phyloP scores from a whole-genome alignment of 768 basidiomycete species.

The Rhodocollybia butyracea region DNA sequence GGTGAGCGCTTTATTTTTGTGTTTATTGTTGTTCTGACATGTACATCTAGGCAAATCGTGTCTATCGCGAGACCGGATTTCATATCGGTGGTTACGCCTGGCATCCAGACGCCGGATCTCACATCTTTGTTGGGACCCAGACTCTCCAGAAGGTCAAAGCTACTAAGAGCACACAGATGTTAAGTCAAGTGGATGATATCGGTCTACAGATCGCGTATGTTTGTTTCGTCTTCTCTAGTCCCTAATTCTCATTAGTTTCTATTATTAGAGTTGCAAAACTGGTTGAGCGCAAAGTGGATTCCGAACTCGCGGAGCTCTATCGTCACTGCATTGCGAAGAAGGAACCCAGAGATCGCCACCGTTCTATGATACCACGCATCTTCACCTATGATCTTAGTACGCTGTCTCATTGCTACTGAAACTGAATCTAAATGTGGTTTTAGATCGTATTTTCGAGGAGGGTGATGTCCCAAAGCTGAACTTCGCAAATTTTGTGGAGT shows the following conservation, averaged over 20 bases:
- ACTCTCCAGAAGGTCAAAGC: neutral
- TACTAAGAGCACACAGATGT: neutral
- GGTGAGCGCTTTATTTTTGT: neutral
- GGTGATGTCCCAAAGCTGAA: neutral
- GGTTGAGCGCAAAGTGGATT: neutral
- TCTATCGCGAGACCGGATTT: neutral
- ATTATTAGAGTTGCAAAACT: neutral
- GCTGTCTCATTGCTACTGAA: neutral
- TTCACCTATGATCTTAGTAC: neutral
- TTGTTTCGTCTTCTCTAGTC: neutral
- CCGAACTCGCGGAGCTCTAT: neutral
- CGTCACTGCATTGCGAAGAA: neutral
- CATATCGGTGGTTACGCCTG: neutral
- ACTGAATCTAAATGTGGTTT: neutral
- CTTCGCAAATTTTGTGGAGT: neutral
- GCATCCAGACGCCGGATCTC: neutral
- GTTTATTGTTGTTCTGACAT: neutral
- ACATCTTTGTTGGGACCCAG: neutral
- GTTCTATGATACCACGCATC: neutral
- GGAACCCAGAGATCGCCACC: neutral
- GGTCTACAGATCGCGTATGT: neutral
- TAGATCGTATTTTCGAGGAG: neutral
- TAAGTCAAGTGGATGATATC: neutral
- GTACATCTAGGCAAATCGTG: neutral
- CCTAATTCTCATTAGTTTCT: neutral